Conservation (phyloP, 202 grass and related monocot genomes). For the Eragrostis tef region DNA sequence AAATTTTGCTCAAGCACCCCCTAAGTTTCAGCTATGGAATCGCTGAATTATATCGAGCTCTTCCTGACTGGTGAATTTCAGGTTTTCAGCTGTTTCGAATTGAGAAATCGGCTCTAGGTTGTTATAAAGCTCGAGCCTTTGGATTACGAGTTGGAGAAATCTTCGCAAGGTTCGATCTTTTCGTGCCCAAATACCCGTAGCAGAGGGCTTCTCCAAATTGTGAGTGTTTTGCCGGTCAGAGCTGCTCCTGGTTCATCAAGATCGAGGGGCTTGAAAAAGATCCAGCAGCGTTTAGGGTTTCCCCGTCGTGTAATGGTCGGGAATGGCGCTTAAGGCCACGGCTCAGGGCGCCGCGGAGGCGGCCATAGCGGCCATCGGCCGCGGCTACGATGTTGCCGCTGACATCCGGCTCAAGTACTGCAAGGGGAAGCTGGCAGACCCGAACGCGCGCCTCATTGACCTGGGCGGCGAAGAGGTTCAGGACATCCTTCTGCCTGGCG, state of each 20-base stretch:
- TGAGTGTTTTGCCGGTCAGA: neutral
- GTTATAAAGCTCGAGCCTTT: neutral
- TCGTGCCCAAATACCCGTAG: neutral
- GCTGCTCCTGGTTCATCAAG: neutral
- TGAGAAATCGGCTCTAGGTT: neutral
- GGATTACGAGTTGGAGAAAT: neutral
- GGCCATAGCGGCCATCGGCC: conserved; percentile 71
- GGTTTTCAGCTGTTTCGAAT: conserved; percentile 6
- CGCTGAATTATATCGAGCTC: neutral
- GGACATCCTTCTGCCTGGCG: conserved; percentile 72
- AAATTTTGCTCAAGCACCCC: conserved; percentile 9
- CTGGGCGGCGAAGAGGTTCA: conserved; percentile 58
- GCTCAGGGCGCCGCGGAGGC: conserved; percentile 58
- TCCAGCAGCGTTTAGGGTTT: neutral
- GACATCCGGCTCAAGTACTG: conserved; percentile 91
- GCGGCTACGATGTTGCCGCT: conserved; percentile 75
- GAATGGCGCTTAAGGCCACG: conserved; percentile 70
- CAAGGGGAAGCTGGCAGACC: conserved; percentile 64
- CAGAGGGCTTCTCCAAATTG: neutral
- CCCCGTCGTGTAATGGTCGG: conserved; percentile 24
- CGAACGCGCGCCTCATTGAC: conserved; percentile 71
- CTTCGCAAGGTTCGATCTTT: neutral
- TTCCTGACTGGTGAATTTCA: neutral
- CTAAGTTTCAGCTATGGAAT: neutral
- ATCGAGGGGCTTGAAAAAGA: neutral